Evolutionary conservation across 2,329 filamentous ascomycete species (phyloP).

Genomic region (Tolypocladium inflatum): DNA sequence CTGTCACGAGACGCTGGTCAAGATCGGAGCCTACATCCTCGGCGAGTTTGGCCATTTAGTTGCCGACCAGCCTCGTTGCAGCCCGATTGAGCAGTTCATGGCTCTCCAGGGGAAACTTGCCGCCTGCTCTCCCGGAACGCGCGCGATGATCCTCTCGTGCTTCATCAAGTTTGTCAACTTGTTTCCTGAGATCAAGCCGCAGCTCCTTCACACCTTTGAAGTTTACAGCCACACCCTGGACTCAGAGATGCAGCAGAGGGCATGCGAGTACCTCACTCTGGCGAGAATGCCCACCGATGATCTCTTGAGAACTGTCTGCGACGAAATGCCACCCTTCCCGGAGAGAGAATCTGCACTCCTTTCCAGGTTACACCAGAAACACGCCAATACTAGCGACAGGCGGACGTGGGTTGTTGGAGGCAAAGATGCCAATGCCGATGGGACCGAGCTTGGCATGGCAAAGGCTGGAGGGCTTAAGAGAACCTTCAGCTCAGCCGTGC

Average conservation of each 20-base stretch:
- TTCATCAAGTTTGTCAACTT: conserved; percentile 98
- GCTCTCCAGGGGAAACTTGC: conserved; percentile 85
- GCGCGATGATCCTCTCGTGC: conserved; percentile 88
- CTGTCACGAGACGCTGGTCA: conserved; percentile 94
- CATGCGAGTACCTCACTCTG: conserved; percentile 86
- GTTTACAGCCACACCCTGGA: conserved; percentile 92
- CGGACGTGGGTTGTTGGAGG: conserved; percentile 97
- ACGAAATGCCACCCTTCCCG: conserved; percentile 98
- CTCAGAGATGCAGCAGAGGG: conserved; percentile 89
- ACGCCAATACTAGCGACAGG: conserved; percentile 85
- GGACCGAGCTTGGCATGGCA: conserved; percentile 68
- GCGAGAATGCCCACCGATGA: conserved; percentile 84
- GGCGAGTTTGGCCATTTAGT: conserved; percentile 97
- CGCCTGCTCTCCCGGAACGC: conserved; percentile 77
- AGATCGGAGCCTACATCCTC: conserved; percentile 92
- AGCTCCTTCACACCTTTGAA: conserved; percentile 81
- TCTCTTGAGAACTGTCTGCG: conserved; percentile 83
- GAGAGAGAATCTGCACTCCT: conserved; percentile 87
- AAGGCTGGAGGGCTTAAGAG: conserved; percentile 78
- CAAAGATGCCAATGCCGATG: conserved; percentile 82
- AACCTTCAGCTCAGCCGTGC: conserved; percentile 60
- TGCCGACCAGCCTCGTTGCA: conserved; percentile 83
- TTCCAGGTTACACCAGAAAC: conserved; percentile 89
- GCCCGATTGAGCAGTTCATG: conserved; percentile 94
- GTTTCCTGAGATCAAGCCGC: conserved; percentile 96